Base-by-base conservation (phyloP, 2,329 filamentous ascomycete genomes). In the Rhynchosporium agropyri region DNA sequence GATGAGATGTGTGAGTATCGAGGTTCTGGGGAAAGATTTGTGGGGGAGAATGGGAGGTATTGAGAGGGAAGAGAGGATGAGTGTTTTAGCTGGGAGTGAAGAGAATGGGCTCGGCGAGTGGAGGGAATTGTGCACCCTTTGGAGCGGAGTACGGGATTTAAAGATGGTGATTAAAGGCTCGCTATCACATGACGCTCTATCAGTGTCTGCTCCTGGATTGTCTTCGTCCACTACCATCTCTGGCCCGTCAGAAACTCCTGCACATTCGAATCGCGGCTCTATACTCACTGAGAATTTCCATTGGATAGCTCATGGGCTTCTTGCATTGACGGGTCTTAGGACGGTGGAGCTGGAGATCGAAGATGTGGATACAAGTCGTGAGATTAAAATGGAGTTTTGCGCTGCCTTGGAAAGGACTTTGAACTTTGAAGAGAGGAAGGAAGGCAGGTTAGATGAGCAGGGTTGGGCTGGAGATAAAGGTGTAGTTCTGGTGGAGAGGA, bases 1-100 rank as follows among this genome's bases (percentile, higher is more conserved):
- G 2, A 67, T 82, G 68, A 75, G 79, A 9, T 78, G 74, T 55
- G 74, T 76, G 2, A 70, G 78, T 0, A 68, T 82, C 0, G 79
- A 82, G 62, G 71, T 80, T 10, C 70, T 77, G 26, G 73, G 72
- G 1, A 68, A 72, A 9, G 79, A 82, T 61, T 68, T 81, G 9
- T 58, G 46, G 49, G 60, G 38, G 42, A 40, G 60, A 48, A n/a
- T 54, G 48, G 58, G 51, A 42, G 42, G 48, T n/a, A 55, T n/a
- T 28, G 49, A 6, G 15, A 26, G 28, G 29, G 31, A 31, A 2
- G 6, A n/a, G 8, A 15, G 31, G 8, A 50, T 36, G 3, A 48
- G 28, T 43, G 55, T 43, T 29, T 36, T 48, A 15, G 42, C 54
- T 33, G 40, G 29, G 20, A 53, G 50, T 4, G 31, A 51, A 13